These are phyloP conservation scores for Orbilia ellipsospora DNA, from an alignment of 2,329 filamentous ascomycete genomes.

Conservation along the genomic window DNA sequence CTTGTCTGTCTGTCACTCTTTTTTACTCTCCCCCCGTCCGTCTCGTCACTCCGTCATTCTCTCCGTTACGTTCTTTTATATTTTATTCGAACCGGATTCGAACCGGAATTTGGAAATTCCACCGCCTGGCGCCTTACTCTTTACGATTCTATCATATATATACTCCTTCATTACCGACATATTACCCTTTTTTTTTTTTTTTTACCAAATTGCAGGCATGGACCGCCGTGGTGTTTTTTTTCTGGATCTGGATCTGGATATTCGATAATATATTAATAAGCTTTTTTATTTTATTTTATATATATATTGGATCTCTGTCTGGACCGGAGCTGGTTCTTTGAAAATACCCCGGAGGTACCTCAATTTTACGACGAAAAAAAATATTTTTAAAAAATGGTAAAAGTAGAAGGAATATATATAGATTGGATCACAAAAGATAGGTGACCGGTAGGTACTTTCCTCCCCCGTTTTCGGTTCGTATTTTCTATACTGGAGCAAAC, in stretches of 20 bases:
- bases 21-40: neutral
- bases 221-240: slow-evolving; percentile 2
- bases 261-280: neutral
- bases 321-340: slow-evolving; percentile 6
- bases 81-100: neutral
- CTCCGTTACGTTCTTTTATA: neutral
- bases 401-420: no score
- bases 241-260: slow-evolving; percentile 29
- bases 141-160: neutral
- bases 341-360: no score
- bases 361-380: no score
- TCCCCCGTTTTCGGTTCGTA: no score
- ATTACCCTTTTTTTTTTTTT: neutral
- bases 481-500: neutral
- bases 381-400: no score
- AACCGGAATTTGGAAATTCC: neutral
- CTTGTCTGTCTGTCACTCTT: neutral
- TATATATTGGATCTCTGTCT: no score
- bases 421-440: no score
- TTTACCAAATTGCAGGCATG: neutral
- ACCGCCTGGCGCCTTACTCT: neutral
- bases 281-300: neutral
- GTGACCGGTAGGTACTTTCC: no score
- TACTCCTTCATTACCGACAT: slow-evolving; percentile 1
- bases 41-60: no score